Base-by-base conservation (phyloP, 108 stramenopile genomes). In the Nitzschia sp. region DNA sequence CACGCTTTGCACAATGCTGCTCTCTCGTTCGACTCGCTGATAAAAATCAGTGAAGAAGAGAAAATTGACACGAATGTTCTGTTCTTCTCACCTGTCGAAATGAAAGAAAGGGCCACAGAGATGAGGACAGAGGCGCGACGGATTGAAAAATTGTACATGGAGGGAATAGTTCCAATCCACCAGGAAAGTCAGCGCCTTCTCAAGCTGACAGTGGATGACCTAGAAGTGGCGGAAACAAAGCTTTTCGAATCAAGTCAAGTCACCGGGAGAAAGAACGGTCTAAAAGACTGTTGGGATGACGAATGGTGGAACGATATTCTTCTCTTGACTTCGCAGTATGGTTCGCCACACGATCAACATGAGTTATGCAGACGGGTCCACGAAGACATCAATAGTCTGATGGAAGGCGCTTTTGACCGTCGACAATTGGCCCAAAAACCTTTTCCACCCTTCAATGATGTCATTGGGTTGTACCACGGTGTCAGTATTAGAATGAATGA, bases 261-360 rank as follows among this genome's bases (percentile, higher is more conserved):
- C n/a, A n/a, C n/a, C n/a, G n/a, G n/a, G n/a, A n/a, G n/a, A n/a
- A 58, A 52, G 56, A 56, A 45, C 1, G 13, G 61, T 15, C 44
- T 57, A 31, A 60, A 54, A 11, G 69, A 63, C 27, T 60, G 47
- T 41, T 82, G 73, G 68, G 61, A 78, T 25, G 76, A 73, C 35
- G 41, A 32, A 22, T 89, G 88, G 88, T 86, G 75, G 66, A 64
- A 80, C 23, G 88, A 89, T 27, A 58, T 80, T 19, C 66, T 89
- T 25, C 55, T 54, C 15, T 45, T 65, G 50, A 36, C 57, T 46
- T 32, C 35, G 53, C 25, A 78, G 21, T 64, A 81, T 50, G 80
- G 76, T 3, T 64, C 36, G 21, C 72, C 69, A 22, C 16, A n/a
- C 1, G 60, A 81, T 22, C 60, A 79, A 54, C 48, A 63, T 19